A percentile compares a stretch with the other conserved stretches of the same genome.
Evolutionary conservation across 1,284 basidiomycete species (phyloP).

Genomic region (Malassezia brasiliensis): DNA sequence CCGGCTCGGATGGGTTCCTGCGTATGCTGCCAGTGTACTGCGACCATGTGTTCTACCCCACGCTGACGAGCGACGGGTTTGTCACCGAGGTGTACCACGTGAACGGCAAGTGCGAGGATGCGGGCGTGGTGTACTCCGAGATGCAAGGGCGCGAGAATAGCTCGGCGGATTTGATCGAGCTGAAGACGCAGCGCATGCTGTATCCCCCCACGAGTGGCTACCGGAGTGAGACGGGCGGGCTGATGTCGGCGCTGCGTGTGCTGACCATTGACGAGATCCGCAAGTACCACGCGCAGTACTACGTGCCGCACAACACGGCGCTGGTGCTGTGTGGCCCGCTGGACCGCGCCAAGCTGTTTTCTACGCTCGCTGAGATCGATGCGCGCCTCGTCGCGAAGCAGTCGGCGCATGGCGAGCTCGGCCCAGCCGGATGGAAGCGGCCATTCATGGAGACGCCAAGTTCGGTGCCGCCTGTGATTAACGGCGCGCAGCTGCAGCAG

Average conservation of each 20-base stretch:
- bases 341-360: conserved; percentile 54
- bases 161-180: conserved; percentile 75
- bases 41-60: conserved; percentile 95
- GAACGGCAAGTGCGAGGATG: conserved; percentile 77
- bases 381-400: conserved; percentile 30
- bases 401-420: conserved; percentile 57
- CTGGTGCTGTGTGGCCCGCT: conserved; percentile 72
- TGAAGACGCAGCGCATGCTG: conserved; percentile 57
- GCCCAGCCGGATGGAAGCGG: conserved; percentile 75
- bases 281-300: conserved; percentile 79
- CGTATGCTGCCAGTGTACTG: conserved; percentile 89
- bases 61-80: conserved; percentile 79
- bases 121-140: conserved; percentile 72
- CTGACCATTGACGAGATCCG: conserved; percentile 78
- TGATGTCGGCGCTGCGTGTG: conserved; percentile 81
- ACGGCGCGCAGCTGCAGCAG: conserved; percentile 24
- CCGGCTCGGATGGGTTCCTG: conserved; percentile 88
- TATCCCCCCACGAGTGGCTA: conserved; percentile 79
- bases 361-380: conserved; percentile 55
- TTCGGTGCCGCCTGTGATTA: conserved; percentile 55
- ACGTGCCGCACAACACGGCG: conserved; percentile 86
- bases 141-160: conserved; percentile 98
- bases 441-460: conserved; percentile 86
- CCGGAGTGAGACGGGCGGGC: conserved; percentile 88
- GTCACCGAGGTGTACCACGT: conserved; percentile 75